Evolutionary conservation across 2,329 filamentous ascomycete genomes (phyloP).

Genomic region (Paraphaeosphaeria sporulosa): DNA sequence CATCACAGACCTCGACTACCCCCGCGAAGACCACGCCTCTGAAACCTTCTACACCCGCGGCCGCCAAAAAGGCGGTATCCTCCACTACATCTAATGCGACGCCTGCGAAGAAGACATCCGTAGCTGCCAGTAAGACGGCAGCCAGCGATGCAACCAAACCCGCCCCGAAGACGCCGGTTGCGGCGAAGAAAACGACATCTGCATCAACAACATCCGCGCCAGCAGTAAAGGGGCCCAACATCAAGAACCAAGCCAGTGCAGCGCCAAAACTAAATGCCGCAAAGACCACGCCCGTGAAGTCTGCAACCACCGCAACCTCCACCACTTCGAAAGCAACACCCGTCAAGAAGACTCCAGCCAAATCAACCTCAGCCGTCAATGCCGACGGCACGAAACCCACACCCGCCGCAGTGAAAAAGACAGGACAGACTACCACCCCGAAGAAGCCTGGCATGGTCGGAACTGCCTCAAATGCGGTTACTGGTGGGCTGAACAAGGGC

Average conservation of each 20-base stretch:
- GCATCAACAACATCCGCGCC: slow-evolving; percentile 22
- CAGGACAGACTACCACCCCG: slow-evolving; percentile 34
- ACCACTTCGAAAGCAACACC: slow-evolving; percentile 28
- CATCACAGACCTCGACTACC: slow-evolving; percentile 9
- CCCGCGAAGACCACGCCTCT: slow-evolving; percentile 8
- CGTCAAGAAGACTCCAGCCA: slow-evolving; percentile 34
- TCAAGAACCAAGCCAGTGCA: slow-evolving; percentile 25
- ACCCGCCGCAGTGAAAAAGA: slow-evolving; percentile 31
- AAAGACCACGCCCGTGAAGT: slow-evolving; percentile 6
- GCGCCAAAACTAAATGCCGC: slow-evolving; percentile 24
- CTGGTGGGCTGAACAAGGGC: slow-evolving; percentile 47
- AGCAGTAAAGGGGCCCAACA: slow-evolving; percentile 11
- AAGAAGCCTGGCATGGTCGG: slow-evolving; percentile 48
- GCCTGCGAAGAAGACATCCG: slow-evolving; percentile 6
- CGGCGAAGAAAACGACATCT: slow-evolving; percentile 33
- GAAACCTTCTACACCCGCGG: neutral
- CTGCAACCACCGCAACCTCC: slow-evolving; percentile 17
- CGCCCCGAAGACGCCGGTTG: slow-evolving; percentile 26
- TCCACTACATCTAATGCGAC: slow-evolving; percentile 17
- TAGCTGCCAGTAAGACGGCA: neutral
- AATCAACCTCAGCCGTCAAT: slow-evolving; percentile 19
- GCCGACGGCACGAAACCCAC: slow-evolving; percentile 36
- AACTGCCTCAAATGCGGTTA: slow-evolving; percentile 43
- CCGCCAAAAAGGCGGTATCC: slow-evolving; percentile 1
- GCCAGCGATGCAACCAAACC: slow-evolving; percentile 2